Conservation (phyloP, 2,329 filamentous ascomycete species). For the Trichoderma cornu-damae region DNA sequence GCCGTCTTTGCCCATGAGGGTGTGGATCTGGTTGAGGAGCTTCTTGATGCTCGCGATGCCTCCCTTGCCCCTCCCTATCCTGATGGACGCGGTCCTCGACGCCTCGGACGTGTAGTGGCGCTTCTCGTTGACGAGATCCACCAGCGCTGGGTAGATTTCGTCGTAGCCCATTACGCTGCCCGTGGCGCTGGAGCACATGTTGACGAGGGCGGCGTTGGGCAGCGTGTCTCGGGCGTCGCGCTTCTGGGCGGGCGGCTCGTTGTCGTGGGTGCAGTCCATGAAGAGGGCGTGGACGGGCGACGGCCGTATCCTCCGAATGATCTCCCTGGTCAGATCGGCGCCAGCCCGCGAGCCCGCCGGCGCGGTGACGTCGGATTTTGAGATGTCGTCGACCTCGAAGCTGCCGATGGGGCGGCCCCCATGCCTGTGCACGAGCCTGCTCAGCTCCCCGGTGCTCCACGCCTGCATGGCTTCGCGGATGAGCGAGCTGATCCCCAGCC, state of each 20-base stretch:
- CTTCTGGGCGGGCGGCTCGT: constrained; percentile 93
- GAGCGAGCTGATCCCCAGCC: constrained; percentile 81
- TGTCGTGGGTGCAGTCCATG: constrained; percentile 99
- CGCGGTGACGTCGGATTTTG: constrained; percentile 49
- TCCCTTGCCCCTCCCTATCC: constrained; percentile 64
- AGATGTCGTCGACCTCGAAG: constrained; percentile 88
- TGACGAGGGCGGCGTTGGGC: constrained; percentile 87
- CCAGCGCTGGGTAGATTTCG: constrained; percentile 85
- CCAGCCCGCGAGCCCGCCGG: constrained; percentile 31
- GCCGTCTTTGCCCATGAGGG: constrained; percentile 87
- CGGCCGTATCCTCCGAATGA: constrained; percentile 77
- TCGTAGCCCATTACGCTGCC: constrained; percentile 98
- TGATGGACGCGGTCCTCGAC: constrained; percentile 55
- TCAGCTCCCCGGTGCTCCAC: constrained; percentile 91
- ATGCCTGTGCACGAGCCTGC: constrained; percentile 86
- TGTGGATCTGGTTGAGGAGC: constrained; percentile 89
- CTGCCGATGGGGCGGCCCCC: constrained; percentile 93
- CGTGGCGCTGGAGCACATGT: constrained; percentile 91
- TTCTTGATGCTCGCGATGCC: constrained; percentile 91
- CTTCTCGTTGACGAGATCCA: constrained; percentile 90
- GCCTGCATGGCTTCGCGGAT: constrained; percentile 98
- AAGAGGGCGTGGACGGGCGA: constrained; percentile 88
- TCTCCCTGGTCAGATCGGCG: constrained; percentile 48
- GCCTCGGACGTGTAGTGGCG: constrained; percentile 75
- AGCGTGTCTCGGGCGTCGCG: constrained; percentile 90